Evolutionary conservation across 805 yeast species (phyloP), one percentile per base, ranked within the genome.

Genomic region (Yarrowia alimentaria): DNA sequence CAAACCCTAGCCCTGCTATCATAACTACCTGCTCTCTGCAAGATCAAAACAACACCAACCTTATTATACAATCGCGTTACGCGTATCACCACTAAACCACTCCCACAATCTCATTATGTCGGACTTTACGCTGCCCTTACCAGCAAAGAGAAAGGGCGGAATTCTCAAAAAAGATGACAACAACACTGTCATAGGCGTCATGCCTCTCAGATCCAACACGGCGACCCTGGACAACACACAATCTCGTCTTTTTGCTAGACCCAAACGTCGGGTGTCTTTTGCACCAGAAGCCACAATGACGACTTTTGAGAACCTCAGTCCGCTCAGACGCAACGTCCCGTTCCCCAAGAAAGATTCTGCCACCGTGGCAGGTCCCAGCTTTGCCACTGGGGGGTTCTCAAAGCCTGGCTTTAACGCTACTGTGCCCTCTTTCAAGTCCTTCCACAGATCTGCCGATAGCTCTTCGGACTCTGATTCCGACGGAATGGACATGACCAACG

Each of bases 211-310:
- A n/a, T n/a, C n/a, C n/a, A n/a, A n/a, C n/a, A n/a, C n/a, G n/a
- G n/a, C n/a, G n/a, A n/a, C n/a, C n/a, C n/a, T n/a, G 47, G 28
- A 20, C 24, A 22, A 3, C 14, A 11, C 7, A 26, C 24, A 21
- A 21, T 9, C 24, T 17, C 28, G 4, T 4, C 22, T 6, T n/a
- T 12, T 43, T 21, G 30, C 29, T 30, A 30, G 37, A 31, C 14
- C 50, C 1, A 43, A 29, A 30, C 13, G 50, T 20, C 11, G 50
- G 1, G 50, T 43, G 2, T 14, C 22, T 12, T 43, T 43, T n/a
- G 50, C 50, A 12, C 50, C 50, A 16, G 50, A 43, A 16, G 50
- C 50, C 9, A 43, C 47, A n/a, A 40, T 40, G 47, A 40, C 47
- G 5, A 40, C 47, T 6, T 40, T 40, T 7, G 47, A 40, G 14